Base-by-base conservation (phyloP, 176 grass and related monocot genomes). In the Oryza australiensis region DNA sequence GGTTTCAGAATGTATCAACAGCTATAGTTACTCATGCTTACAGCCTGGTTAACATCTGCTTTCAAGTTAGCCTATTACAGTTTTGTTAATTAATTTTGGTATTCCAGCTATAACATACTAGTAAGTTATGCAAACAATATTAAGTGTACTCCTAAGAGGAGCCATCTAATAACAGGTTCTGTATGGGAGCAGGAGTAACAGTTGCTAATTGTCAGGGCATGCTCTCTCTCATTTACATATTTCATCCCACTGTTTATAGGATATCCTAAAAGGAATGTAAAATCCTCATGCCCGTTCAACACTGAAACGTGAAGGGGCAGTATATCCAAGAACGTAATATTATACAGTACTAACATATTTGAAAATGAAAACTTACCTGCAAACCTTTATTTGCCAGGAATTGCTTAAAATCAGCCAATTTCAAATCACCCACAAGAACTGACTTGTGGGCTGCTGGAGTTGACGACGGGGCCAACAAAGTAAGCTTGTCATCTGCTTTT, bases 391-490 rank as follows among this genome's bases (percentile, higher is more conserved):
- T 89, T 77, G 84, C 83, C 68, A 98, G 90, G 77, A 94, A 94
- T 63, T 97, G 92, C 90, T 97, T 94, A 84, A 97, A 97, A 86
- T 97, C 86, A 45, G 90, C 88, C 74, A 94, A 71, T 77, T 94
- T 94, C 40, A 97, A 37, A 89, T 94, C 95, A 75, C 95, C 95
- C 53, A 97, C 90, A 16, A 91, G 92, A 80, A 98, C 92, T 49
- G 95, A 91, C 45, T 94, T 98, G 75, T 98, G 95, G 68, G 74
- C 32, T 86, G 90, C 79, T 11, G 88, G 88, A 5, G 64, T 72
- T 57, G 90, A 89, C 16, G 90, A 83, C 9, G 86, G 88, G 40
- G 94, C 88, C n/a, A 92, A 71, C n/a, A 98, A 85, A 71, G 79
- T 91, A 75, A 94, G 86, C 78, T 88, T 97, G 40, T 94, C 84